These are phyloP conservation scores for Basidiobolus heterosporus DNA, from an alignment of 371 early-diverging fungal genomes.

Conservation along the genomic window DNA sequence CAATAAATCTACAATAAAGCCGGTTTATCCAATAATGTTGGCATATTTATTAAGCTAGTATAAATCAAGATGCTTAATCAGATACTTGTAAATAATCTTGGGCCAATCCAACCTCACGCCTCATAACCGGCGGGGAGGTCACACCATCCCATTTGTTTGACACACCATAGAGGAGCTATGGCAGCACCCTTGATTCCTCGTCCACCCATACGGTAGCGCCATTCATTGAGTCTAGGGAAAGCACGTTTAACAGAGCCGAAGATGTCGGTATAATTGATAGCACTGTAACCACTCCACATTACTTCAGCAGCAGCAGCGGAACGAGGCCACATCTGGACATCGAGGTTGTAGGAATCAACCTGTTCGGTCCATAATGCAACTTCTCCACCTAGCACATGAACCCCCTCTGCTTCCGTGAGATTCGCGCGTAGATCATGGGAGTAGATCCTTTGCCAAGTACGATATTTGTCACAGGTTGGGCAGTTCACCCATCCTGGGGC, in stretches of 20 bases:
- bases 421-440: constrained; percentile 3
- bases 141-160: constrained; percentile 43
- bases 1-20: too few relatives aligned
- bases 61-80: too few relatives aligned
- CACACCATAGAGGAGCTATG: constrained; percentile 52
- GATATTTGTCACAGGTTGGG: constrained; percentile 49
- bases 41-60: too few relatives aligned
- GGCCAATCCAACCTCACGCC: too few relatives aligned
- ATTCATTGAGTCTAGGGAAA: constrained; percentile 48
- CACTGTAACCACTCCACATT: constrained; percentile 53
- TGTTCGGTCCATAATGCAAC: constrained; percentile 64
- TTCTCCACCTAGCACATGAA: constrained; percentile 23
- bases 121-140: constrained; percentile 9
- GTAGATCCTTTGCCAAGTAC: constrained; percentile 68
- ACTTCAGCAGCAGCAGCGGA: constrained; percentile 52
- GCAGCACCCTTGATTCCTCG: constrained; percentile 53
- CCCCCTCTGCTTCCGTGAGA: too few relatives aligned
- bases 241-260: constrained; percentile 26
- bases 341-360: constrained; percentile 38
- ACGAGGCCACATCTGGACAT: constrained; percentile 54
- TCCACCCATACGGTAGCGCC: constrained; percentile 46
- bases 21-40: too few relatives aligned
- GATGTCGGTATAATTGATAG: too few relatives aligned
- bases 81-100: too few relatives aligned
- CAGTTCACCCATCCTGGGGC: constrained; percentile 14